These are phyloP conservation scores for Sparassis latifolia DNA, from an alignment of 1,284 basidiomycete genomes.

Conservation along the genomic window DNA sequence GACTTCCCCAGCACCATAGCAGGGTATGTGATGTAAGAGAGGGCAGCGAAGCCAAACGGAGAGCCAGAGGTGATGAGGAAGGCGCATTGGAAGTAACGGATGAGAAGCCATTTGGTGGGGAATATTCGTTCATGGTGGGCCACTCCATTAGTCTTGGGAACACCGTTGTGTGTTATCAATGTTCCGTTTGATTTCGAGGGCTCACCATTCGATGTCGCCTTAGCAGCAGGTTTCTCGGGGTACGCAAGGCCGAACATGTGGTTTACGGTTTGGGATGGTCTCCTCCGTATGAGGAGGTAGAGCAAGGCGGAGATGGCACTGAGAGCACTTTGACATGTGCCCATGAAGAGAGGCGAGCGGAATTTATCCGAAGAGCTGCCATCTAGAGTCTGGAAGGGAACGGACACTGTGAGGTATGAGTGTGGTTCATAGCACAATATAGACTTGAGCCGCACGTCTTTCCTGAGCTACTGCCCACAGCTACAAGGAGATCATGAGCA, in stretches of 20 bases:
- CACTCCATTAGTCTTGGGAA: conserved; percentile 13
- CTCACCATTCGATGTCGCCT: conserved; percentile 11
- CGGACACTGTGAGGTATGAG: conserved; percentile 57
- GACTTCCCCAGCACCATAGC: conserved; percentile 98
- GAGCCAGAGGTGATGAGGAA: conserved; percentile 87
- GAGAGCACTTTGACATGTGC: conserved; percentile 81
- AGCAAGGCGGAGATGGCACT: conserved; percentile 73
- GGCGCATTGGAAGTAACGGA: conserved; percentile 78
- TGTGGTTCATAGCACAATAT: not conserved
- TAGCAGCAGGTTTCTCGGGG: conserved; percentile 3
- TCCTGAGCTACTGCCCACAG: conserved; percentile 92
- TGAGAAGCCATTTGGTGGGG: conserved; percentile 51
- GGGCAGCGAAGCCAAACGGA: conserved; percentile 91
- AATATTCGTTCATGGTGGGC: conserved; percentile 29
- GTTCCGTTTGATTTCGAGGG: conserved; percentile 24
- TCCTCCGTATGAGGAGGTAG: conserved; percentile 73
- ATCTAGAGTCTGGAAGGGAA: conserved; percentile 71
- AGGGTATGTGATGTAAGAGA: conserved; percentile 96
- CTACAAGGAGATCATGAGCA: conserved; percentile 26
- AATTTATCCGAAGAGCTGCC: conserved; percentile 70
- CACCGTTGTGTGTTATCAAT: conserved; percentile 13
- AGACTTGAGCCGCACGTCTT: conserved; percentile 51
- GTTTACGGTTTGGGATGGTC: conserved; percentile 41
- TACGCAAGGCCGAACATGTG: conserved; percentile 52
- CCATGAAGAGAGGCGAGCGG: conserved; percentile 83